These are phyloP conservation scores for Yamadazyma triangularis DNA, from an alignment of 1,139 yeast genomes.

Conservation along the genomic window DNA sequence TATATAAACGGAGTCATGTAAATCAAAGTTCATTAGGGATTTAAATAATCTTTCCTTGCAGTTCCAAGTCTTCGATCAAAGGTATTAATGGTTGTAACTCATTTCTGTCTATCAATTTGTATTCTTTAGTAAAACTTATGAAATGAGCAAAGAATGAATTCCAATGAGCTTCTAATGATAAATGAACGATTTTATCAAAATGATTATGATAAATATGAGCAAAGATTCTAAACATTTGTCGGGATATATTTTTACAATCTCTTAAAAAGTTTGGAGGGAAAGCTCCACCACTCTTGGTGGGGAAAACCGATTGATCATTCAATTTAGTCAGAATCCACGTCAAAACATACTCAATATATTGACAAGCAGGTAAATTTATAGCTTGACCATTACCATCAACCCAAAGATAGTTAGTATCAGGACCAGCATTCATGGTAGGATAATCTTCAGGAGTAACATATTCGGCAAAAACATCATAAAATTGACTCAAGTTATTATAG, in stretches of 20 bases:
- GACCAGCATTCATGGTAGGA: conserved; percentile 96
- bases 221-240: conserved; percentile 94
- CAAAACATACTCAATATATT: conserved; percentile 86
- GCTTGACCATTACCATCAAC: conserved; percentile 75
- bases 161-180: conserved; percentile 96
- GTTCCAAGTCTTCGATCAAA: conserved; percentile 73
- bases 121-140: conserved; percentile 80
- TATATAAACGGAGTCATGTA: not conserved
- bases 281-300: conserved; percentile 90
- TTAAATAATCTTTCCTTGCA: conserved; percentile 73
- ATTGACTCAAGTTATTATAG: conserved; percentile 79
- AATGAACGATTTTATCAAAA: conserved; percentile 84
- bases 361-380: conserved; percentile 84
- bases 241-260: conserved; percentile 79
- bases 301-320: conserved; percentile 85
- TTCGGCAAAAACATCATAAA: conserved; percentile 84
- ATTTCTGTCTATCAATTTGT: conserved; percentile 68
- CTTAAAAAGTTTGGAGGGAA: conserved; percentile 83
- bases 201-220: conserved; percentile 95
- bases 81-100: conserved; percentile 79
- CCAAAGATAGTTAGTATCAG: conserved; percentile 89
- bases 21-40: not conserved
- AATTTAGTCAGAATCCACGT: conserved; percentile 87
- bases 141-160: conserved; percentile 97
- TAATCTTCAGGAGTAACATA: conserved; percentile 84